These are phyloP conservation scores for Aureobasidium pullulans DNA, from an alignment of 2,329 filamentous ascomycete species.

Conservation along the genomic window DNA sequence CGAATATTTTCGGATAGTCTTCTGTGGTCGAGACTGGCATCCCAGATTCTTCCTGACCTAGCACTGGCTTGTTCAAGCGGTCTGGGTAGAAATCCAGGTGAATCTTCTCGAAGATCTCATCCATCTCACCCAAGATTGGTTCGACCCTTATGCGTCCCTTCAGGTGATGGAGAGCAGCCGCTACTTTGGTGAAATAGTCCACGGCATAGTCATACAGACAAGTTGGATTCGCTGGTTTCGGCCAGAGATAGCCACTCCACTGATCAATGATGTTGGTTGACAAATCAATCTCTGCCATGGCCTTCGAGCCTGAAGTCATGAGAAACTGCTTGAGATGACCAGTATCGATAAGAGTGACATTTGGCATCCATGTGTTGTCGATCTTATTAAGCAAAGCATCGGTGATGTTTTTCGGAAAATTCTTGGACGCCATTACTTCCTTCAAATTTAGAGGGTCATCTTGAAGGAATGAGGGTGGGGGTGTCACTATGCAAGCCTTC, in stretches of 20 bases:
- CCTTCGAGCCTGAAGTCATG: not conserved
- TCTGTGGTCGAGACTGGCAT: not conserved
- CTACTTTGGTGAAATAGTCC: not conserved
- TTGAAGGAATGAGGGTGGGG: not conserved
- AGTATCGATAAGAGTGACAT: not conserved
- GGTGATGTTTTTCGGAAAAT: not conserved
- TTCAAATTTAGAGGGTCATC: not conserved
- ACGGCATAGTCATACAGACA: not conserved
- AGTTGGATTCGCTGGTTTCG: not conserved
- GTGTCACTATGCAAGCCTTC: not conserved
- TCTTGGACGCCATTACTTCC: not conserved
- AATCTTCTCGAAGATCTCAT: not conserved
- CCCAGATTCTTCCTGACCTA: not conserved
- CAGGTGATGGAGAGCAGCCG: not conserved
- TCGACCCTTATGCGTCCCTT: not conserved
- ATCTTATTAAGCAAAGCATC: not conserved
- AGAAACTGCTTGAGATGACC: not conserved
- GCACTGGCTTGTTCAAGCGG: not conserved
- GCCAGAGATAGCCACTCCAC: not conserved
- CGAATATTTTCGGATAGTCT: not conserved
- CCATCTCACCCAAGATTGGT: not conserved
- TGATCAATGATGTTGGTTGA: not conserved
- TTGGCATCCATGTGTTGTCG: not conserved
- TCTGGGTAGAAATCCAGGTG: not conserved
- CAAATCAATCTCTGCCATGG: not conserved